Evolutionary conservation across 768 basidiomycete species (phyloP).

Genomic region (Leccinum subgranulosum): DNA sequence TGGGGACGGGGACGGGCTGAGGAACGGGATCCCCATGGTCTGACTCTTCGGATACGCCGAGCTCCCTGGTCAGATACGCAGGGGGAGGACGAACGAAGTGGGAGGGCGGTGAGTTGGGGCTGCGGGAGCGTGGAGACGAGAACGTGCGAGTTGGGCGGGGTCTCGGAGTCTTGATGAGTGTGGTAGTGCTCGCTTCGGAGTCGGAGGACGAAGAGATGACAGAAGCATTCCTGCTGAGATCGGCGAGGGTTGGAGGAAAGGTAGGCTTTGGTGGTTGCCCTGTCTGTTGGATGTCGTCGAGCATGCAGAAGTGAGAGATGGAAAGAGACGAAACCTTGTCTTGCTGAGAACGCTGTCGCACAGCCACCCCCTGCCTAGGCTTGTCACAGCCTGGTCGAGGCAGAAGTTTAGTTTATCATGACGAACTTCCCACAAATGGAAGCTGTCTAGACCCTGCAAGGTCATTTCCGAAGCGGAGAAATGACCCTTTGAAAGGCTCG

Average conservation of each 20-base stretch:
- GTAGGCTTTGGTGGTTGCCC: constrained; percentile 8
- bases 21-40: constrained; percentile 11
- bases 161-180: constrained; percentile 40
- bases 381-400: too few relatives aligned
- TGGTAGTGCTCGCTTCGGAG: constrained; percentile 44
- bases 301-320: neutral
- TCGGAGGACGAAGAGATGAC: constrained; percentile 68
- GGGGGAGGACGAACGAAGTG: constrained; percentile 42
- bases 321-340: neutral
- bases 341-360: constrained; percentile 17
- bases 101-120: constrained; percentile 42
- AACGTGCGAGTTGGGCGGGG: constrained; percentile 59
- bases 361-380: constrained; percentile 24
- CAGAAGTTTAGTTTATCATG: too few relatives aligned
- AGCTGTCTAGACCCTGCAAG: too few relatives aligned
- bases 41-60: constrained; percentile 39
- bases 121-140: constrained; percentile 59
- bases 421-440: too few relatives aligned
- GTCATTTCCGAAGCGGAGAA: too few relatives aligned
- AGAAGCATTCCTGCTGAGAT: constrained; percentile 72
- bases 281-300: neutral
- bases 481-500: too few relatives aligned
- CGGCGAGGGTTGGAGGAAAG: constrained; percentile 46
- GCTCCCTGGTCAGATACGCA: constrained; percentile 39
- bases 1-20: constrained; percentile 5